phyloP scores from a whole-genome alignment of 2,329 filamentous ascomycete genomes.

The Fusarium irregulare region DNA sequence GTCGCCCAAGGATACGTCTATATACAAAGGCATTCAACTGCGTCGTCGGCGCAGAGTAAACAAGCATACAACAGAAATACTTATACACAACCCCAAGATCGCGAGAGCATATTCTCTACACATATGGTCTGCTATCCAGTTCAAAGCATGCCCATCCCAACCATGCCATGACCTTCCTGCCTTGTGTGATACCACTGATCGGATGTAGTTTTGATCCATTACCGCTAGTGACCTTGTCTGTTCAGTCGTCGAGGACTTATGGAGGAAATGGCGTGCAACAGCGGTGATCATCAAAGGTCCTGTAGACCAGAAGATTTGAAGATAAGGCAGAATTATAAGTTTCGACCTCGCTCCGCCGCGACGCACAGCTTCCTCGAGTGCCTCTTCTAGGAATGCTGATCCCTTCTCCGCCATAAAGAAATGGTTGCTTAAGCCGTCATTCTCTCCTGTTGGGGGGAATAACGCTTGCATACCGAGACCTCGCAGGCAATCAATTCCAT shows the following conservation, averaged over 20 bases:
- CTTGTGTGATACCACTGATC: constrained; percentile 1
- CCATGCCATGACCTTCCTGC: constrained; percentile 16
- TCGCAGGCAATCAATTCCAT: not conserved
- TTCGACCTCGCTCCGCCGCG: not conserved
- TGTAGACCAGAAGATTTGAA: constrained; percentile 4
- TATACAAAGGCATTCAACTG: not conserved
- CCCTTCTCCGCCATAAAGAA: constrained; percentile 11
- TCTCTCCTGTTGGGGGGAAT: not conserved
- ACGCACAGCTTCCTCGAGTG: constrained; percentile 1
- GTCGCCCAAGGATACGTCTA: not conserved
- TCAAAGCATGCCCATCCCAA: not conserved
- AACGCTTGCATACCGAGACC: not conserved
- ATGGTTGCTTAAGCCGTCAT: constrained; percentile 4
- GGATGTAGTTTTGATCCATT: not conserved
- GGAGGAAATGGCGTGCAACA: not conserved
- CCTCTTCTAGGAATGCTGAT: not conserved
- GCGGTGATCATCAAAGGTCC: constrained; percentile 12
- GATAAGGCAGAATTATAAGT: not conserved
- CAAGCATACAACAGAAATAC: not conserved
- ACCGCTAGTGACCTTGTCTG: not conserved
- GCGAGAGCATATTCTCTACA: not conserved
- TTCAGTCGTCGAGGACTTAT: not conserved
- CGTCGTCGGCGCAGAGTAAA: not conserved
- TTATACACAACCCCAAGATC: not conserved
- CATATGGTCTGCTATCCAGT: constrained; percentile 9